These are phyloP conservation scores for Aspergillus tubingensis DNA, from an alignment of 2,329 filamentous ascomycete genomes.

Conservation along the genomic window DNA sequence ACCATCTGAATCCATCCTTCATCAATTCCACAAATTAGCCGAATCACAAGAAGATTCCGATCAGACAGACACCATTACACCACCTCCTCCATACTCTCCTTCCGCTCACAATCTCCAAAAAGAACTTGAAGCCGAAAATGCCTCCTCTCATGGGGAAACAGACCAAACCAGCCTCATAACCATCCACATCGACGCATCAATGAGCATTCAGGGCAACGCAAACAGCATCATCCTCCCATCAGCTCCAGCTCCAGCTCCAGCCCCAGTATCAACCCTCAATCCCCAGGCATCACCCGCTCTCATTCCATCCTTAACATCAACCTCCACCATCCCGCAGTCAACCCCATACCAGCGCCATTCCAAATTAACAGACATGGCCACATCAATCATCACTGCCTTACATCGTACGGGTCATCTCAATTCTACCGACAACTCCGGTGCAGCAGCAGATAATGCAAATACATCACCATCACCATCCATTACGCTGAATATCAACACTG, in stretches of 20 bases:
- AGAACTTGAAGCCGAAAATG: neutral
- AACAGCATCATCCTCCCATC: slow-evolving; percentile 35
- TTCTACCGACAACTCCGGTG: slow-evolving; percentile 5
- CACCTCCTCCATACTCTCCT: slow-evolving; percentile 30
- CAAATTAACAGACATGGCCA: slow-evolving; percentile 29
- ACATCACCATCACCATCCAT: slow-evolving; percentile 7
- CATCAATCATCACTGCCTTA: slow-evolving; percentile 27
- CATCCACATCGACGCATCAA: slow-evolving; percentile 40
- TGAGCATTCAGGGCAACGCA: slow-evolving; percentile 35
- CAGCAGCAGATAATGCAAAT: neutral
- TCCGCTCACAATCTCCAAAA: neutral
- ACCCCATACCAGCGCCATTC: slow-evolving; percentile 25
- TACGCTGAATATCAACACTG: slow-evolving; percentile 32
- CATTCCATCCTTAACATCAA: neutral
- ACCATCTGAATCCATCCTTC: slow-evolving; percentile 31
- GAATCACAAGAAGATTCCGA: slow-evolving; percentile 24
- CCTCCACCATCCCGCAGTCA: slow-evolving; percentile 13
- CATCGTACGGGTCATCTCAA: slow-evolving; percentile 20
- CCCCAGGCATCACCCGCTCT: neutral
- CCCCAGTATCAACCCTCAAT: neutral
- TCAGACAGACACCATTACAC: slow-evolving; percentile 11
- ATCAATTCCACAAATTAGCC: slow-evolving; percentile 32
- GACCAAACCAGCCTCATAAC: slow-evolving; percentile 22
- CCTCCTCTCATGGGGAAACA: neutral
- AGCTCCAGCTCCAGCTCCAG: neutral